phyloP scores from a whole-genome alignment of 345 rosid species.

The Melaleuca quinquenervia region DNA sequence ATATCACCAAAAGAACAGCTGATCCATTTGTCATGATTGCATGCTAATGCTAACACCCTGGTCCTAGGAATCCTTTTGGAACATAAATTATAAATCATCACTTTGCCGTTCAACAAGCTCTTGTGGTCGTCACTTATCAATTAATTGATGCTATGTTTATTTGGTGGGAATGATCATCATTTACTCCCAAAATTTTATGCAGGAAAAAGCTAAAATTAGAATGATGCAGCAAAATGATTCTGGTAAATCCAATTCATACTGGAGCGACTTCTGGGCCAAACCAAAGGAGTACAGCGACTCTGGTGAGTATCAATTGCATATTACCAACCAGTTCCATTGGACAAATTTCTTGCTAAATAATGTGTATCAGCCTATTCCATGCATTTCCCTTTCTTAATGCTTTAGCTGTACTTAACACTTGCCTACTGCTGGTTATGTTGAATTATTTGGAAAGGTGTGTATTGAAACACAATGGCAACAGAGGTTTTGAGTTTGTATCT shows the following conservation, averaged over 20 bases:
- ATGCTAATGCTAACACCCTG: background rate
- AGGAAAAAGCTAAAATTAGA: slow-evolving; percentile 69
- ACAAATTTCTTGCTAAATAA: background rate
- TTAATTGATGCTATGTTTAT: background rate
- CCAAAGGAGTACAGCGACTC: slow-evolving; percentile 41
- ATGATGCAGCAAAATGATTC: slow-evolving; percentile 53
- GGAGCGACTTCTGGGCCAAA: slow-evolving; percentile 67
- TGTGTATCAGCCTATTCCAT: background rate
- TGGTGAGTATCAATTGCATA: slow-evolving; percentile 22
- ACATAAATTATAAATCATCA: background rate
- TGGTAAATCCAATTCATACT: slow-evolving; percentile 40
- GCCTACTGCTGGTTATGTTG: background rate
- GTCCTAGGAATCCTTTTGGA: background rate
- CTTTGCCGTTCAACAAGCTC: background rate
- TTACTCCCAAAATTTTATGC: slow-evolving; percentile 2
- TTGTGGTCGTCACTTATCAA: background rate
- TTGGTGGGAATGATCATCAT: background rate
- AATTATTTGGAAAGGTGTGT: background rate
- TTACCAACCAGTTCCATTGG: background rate
- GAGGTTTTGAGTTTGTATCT: background rate
- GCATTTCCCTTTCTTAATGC: background rate
- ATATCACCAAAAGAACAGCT: background rate
- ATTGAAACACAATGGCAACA: background rate
- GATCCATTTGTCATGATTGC: background rate
- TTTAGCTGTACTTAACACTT: background rate